A percentile compares a stretch with the other conserved stretches of the same genome.
phyloP scores from a whole-genome alignment of 2,329 filamentous ascomycete species.

The Colletotrichum cereale region DNA sequence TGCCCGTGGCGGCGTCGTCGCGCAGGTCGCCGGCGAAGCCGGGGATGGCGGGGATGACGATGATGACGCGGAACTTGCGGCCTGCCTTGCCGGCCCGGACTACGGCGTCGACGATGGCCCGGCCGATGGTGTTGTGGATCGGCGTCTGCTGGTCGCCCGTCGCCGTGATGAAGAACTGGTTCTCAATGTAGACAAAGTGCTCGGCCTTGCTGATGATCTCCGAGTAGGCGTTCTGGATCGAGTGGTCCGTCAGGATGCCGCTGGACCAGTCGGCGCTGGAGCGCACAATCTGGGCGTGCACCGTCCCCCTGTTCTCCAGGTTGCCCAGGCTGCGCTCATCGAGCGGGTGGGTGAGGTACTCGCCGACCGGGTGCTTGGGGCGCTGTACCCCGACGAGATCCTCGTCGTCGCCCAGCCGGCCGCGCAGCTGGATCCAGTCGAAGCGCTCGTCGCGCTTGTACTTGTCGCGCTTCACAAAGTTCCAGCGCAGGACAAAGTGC shows the following conservation, averaged over 20 bases:
- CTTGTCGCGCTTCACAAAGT: constrained; percentile 96
- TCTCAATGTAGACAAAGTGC: constrained; percentile 97
- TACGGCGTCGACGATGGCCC: constrained; percentile 90
- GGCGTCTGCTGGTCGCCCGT: constrained; percentile 90
- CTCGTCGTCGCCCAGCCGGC: constrained; percentile 81
- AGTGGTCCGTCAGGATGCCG: constrained; percentile 86
- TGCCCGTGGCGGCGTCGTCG: constrained; percentile 85
- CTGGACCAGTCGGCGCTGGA: constrained; percentile 95
- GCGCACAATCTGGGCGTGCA: constrained; percentile 87
- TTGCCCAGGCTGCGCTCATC: constrained; percentile 76
- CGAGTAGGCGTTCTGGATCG: constrained; percentile 87
- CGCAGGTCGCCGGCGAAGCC: constrained; percentile 94
- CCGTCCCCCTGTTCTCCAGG: constrained; percentile 74
- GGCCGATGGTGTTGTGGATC: constrained; percentile 88
- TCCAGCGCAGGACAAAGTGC: constrained; percentile 95
- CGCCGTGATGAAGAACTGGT: constrained; percentile 98
- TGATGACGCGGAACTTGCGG: constrained; percentile 90
- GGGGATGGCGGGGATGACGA: constrained; percentile 90
- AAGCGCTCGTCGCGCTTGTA: constrained; percentile 90
- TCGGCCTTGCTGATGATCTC: constrained; percentile 89
- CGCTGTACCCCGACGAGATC: constrained; percentile 90
- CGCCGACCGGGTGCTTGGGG: constrained; percentile 88
- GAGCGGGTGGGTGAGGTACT: constrained; percentile 86
- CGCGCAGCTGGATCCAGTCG: constrained; percentile 87
- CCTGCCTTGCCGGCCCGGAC: constrained; percentile 84